These are phyloP conservation scores for Xylariaceae sp. DNA, from an alignment of 2,329 filamentous ascomycete species.

Conservation along the genomic window DNA sequence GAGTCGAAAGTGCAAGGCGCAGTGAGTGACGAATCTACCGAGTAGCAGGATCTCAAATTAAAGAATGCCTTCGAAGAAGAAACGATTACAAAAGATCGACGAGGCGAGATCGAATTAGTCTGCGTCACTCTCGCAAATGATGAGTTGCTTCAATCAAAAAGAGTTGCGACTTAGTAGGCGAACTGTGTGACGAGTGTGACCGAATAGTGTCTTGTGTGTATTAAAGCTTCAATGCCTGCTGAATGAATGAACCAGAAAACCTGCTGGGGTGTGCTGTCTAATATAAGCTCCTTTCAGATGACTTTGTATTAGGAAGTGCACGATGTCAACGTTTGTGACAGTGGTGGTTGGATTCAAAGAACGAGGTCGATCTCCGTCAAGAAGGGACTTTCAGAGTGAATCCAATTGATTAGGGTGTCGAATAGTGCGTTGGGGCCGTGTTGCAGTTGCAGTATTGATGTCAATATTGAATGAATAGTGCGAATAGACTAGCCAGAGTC, in stretches of 20 bases:
- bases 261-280: constrained; percentile 15
- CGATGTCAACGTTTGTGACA: not conserved
- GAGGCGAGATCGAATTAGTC: constrained; percentile 21
- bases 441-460: constrained; percentile 19
- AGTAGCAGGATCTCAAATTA: constrained; percentile 12
- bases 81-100: constrained; percentile 17
- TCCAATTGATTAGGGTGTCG: constrained; percentile 27
- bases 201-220: constrained; percentile 13
- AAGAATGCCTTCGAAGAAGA: constrained; percentile 9
- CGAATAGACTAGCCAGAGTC: constrained; percentile 31
- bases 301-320: constrained; percentile 3
- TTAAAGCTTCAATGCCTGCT: not conserved
- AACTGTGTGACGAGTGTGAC: constrained; percentile 24
- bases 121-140: constrained; percentile 21
- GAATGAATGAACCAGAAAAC: constrained; percentile 9
- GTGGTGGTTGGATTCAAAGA: constrained; percentile 5
- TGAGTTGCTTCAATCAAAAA: constrained; percentile 20
- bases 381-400: constrained; percentile 25
- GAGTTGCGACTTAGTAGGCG: constrained; percentile 19
- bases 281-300: constrained; percentile 15
- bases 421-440: constrained; percentile 21
- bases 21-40: constrained; percentile 5
- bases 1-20: constrained; percentile 13
- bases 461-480: constrained; percentile 18
- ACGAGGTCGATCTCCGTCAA: constrained; percentile 20